Base-by-base conservation (phyloP, 2,329 filamentous ascomycete species). In the Lachnellula willkommii region DNA sequence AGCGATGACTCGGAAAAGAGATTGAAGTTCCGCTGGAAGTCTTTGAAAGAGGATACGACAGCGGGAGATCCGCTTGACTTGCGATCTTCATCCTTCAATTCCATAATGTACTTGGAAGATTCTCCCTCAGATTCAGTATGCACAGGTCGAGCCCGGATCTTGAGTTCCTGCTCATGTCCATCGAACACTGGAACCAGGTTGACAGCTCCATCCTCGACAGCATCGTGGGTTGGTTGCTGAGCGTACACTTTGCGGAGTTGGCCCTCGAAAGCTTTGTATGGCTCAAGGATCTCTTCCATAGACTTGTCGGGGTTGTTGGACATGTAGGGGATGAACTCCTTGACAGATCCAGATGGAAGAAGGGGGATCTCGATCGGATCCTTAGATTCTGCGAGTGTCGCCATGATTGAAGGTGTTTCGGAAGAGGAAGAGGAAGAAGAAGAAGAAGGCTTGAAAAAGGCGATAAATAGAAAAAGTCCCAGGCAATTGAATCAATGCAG, bases 1-100 rank as follows among this genome's bases (percentile, higher is more conserved):
- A 95, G 74, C 0, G 88, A 85, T 1, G 83, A 87, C 71, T 95
- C 90, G 1, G 87, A 90, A 68, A 95, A 95, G 56, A 95, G 69
- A 56, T 81, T 81, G 72, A 95, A 93, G 71, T 94, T 93, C 49
- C 82, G 80, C 68, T 85, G 83, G 64, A 94, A 95, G 32, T 89
- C 84, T 48, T 81, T 77, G 47, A 94, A 68, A 12, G 79, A 79
- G 24, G 77, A 69, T 0, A 92, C 89, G 4, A 88, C 79, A 2
- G 90, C 89, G 3, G 82, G 82, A 1, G 84, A 80, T 5, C 82
- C 85, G 67, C 82, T 73, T 0, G 75, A 65, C 49, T 83, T 84
- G 37, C 90, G 84, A 50, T 85, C 78, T 3, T 82, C 75, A 0
- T 80, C 72, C 0, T 79, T 76, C 28, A 91, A 77, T 5, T 80